Conservation (phyloP, 192 early-diverging fungal genomes). For the Thoreauomyces humboldtii region DNA sequence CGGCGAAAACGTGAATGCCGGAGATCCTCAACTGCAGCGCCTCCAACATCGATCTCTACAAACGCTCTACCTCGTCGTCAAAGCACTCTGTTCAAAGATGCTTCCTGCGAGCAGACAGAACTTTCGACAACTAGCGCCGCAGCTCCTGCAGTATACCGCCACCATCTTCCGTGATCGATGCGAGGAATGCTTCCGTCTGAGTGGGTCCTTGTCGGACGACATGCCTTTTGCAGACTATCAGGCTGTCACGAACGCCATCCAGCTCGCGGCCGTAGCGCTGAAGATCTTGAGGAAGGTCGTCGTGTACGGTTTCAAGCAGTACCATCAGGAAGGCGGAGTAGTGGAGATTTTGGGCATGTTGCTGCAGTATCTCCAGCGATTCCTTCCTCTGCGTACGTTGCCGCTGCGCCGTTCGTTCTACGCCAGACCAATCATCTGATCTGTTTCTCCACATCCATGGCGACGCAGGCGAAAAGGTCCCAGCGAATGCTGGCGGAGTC, state of each 20-base stretch:
- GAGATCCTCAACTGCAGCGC: too few species aligned
- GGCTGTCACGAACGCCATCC: constrained; percentile 45
- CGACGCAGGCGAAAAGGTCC: too few species aligned
- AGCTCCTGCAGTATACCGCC: constrained; percentile 65
- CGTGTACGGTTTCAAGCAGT: constrained; percentile 60
- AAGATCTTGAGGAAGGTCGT: constrained; percentile 76
- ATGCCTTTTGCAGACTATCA: constrained; percentile 21
- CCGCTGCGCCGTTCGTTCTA: too few species aligned
- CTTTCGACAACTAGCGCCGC: constrained; percentile 66
- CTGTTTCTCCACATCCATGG: too few species aligned
- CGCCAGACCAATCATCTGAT: constrained; percentile 6
- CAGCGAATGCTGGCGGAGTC: neutral
- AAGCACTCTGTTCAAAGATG: constrained; percentile 69
- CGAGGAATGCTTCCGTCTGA: constrained; percentile 48
- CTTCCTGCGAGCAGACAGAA: constrained; percentile 60
- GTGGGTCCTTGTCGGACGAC: constrained; percentile 22
- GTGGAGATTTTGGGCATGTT: constrained; percentile 34
- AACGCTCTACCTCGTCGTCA: constrained; percentile 73
- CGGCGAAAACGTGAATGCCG: constrained; percentile 14
- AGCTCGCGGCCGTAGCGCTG: constrained; percentile 62
- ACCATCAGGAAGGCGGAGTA: constrained; percentile 53
- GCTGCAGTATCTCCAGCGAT: constrained; percentile 55
- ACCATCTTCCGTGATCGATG: constrained; percentile 64
- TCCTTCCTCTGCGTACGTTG: constrained; percentile 47
- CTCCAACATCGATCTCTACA: constrained; percentile 72